These are phyloP conservation scores for Smallanthus sonchifolius DNA, from an alignment of 129 eudicot species.

Conservation along the genomic window DNA sequence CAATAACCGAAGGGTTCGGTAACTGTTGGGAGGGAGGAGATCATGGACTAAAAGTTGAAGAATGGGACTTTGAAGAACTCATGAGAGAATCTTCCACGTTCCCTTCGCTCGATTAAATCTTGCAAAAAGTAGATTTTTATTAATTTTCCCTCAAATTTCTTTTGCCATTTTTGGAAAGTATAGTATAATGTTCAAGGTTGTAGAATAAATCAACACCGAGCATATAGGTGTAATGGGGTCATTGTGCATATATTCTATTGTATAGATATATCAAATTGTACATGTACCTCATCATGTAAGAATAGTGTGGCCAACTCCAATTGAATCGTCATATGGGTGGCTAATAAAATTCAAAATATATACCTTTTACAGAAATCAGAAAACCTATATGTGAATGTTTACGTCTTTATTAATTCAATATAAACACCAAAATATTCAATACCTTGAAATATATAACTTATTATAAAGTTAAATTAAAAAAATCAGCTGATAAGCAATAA, in stretches of 20 bases:
- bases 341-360: slow-evolving; percentile 10
- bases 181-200: slow-evolving; percentile 1
- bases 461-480: not conserved
- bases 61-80: slow-evolving; percentile 90
- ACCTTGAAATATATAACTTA: not conserved
- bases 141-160: slow-evolving; percentile 14
- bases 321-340: slow-evolving; percentile 20
- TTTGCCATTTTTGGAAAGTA: slow-evolving; percentile 27
- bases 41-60: slow-evolving; percentile 57
- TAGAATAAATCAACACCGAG: not conserved
- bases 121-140: slow-evolving; percentile 15
- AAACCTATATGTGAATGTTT: not conserved
- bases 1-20: slow-evolving; percentile 31
- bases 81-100: slow-evolving; percentile 67
- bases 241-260: not conserved
- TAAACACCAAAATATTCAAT: not conserved
- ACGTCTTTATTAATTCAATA: not conserved
- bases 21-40: slow-evolving; percentile 67
- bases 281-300: slow-evolving; percentile 21
- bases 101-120: slow-evolving; percentile 53
- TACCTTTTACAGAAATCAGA: not conserved
- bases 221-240: slow-evolving; percentile 1
- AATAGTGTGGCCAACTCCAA: slow-evolving; percentile 12
- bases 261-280: slow-evolving; percentile 4
- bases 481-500: not conserved